A percentile compares a stretch with the other conserved stretches of the same genome.
Conservation (phyloP, 495 filamentous ascomycete species). For the Zalerion maritima region DNA sequence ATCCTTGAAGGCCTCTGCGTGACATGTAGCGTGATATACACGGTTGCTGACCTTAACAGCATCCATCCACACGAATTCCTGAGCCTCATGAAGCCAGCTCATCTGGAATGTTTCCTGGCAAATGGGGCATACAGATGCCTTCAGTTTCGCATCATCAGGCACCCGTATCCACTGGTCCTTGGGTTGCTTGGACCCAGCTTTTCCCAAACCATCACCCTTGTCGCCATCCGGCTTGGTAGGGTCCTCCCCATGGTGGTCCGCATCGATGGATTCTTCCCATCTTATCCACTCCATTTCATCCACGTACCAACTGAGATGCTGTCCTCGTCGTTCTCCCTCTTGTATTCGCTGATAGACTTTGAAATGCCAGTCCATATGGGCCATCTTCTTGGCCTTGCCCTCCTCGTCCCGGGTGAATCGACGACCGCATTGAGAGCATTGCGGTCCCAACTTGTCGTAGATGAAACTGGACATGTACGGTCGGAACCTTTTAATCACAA, state of each 20-base stretch:
- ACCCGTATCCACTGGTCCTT: constrained; percentile 66
- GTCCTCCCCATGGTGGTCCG: constrained; percentile 24
- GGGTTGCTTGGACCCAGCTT: constrained; percentile 41
- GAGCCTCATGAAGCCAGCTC: constrained; percentile 74
- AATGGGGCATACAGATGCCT: constrained; percentile 69
- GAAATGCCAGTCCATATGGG: constrained; percentile 97
- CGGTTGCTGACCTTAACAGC: constrained; percentile 61
- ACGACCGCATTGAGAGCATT: constrained; percentile 81
- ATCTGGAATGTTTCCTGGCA: constrained; percentile 91
- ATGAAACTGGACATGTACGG: constrained; percentile 55
- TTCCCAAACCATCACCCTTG: constrained; percentile 8
- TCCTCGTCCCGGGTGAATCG: constrained; percentile 65
- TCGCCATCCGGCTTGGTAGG: constrained; percentile 1
- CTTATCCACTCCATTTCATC: constrained; percentile 90
- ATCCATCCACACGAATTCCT: constrained; percentile 97
- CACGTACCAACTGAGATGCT: constrained; percentile 86
- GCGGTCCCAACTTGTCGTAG: constrained; percentile 65
- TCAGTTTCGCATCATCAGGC: constrained; percentile 57
- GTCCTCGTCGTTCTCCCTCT: constrained; percentile 65
- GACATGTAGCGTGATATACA: constrained; percentile 82
- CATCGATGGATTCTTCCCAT: constrained; percentile 59
- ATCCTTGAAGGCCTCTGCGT: constrained; percentile 67
- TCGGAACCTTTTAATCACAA: constrained; percentile 43
- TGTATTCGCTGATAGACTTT: constrained; percentile 76
- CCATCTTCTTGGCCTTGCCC: constrained; percentile 71